A percentile compares a stretch with the other conserved stretches of the same genome.
phyloP scores from a whole-genome alignment of 192 early-diverging fungal genomes.

The Linnemannia zychae region DNA sequence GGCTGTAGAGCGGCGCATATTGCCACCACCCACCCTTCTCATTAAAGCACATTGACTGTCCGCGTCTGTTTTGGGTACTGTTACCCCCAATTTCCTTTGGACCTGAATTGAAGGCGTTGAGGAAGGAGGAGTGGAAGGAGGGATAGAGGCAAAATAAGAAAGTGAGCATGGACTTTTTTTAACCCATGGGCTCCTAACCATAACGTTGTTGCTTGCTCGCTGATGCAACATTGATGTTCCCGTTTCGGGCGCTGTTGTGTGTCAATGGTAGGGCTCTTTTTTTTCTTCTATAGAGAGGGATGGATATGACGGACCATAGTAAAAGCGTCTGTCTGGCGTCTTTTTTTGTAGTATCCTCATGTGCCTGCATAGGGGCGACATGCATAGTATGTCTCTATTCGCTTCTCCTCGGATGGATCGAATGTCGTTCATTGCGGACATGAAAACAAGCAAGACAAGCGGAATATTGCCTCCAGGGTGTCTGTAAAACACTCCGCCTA shows the following conservation, averaged over 20 bases:
- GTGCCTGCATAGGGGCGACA: not conserved
- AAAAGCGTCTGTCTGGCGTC: not conserved
- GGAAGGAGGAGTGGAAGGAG: no score
- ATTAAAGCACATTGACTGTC: not conserved
- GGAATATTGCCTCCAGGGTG: not conserved
- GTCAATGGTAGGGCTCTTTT: not conserved
- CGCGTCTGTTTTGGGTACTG: not conserved
- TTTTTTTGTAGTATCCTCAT: not conserved
- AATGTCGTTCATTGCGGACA: not conserved
- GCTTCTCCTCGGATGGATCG: not conserved
- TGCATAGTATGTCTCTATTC: not conserved
- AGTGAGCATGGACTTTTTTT: conserved; percentile 11
- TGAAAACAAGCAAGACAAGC: not conserved
- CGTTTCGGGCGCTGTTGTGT: not conserved
- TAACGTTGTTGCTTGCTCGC: not conserved
- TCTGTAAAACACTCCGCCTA: not conserved
- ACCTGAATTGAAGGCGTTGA: not conserved
- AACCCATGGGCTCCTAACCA: not conserved
- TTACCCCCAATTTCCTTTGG: not conserved
- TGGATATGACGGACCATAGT: not conserved
- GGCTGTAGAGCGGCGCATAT: not conserved
- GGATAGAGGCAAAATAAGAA: not conserved
- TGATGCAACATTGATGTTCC: not conserved
- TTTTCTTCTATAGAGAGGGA: not conserved
- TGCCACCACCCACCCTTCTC: not conserved